Percentiles rank a stretch among this genome's conserved stretches.
phyloP scores from a whole-genome alignment of 352 stramenopile species.

The Pythium myriotylum region DNA sequence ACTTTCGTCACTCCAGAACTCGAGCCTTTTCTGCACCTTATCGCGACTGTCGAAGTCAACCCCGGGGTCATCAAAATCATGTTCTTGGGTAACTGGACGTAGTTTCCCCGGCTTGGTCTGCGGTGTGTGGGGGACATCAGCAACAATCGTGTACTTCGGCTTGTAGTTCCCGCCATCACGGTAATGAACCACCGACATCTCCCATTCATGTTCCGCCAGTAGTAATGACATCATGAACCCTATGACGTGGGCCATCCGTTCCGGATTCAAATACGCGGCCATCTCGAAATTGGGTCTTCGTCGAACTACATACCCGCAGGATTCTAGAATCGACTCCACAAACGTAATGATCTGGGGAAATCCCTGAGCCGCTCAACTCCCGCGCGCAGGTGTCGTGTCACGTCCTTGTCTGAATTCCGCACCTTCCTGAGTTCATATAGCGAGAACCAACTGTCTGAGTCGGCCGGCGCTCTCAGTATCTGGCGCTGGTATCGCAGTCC shows the following conservation, averaged over 20 bases:
- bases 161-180: neutral
- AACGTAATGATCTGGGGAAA: too few relatives aligned
- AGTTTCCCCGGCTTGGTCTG: slow-evolving; percentile 2
- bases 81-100: neutral
- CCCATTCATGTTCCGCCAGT: slow-evolving; percentile 11
- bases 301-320: neutral
- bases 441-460: neutral
- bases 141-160: slow-evolving; percentile 7
- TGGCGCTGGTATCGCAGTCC: neutral
- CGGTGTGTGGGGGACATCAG: slow-evolving; percentile 6
- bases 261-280: neutral
- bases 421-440: neutral
- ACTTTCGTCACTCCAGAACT: slow-evolving; percentile 3
- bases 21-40: too few relatives aligned
- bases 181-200: slow-evolving; percentile 2
- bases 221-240: slow-evolving; percentile 7
- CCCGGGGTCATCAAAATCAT: too few relatives aligned
- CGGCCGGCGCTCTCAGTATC: neutral
- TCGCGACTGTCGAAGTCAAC: too few relatives aligned
- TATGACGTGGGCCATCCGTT: neutral
- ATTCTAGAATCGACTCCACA: neutral
- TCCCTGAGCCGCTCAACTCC: too few relatives aligned
- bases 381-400: too few relatives aligned
- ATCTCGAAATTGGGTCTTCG: neutral
- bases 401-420: too few relatives aligned